Conservation (phyloP, 495 filamentous ascomycete genomes). For the Penicillium canariense region DNA sequence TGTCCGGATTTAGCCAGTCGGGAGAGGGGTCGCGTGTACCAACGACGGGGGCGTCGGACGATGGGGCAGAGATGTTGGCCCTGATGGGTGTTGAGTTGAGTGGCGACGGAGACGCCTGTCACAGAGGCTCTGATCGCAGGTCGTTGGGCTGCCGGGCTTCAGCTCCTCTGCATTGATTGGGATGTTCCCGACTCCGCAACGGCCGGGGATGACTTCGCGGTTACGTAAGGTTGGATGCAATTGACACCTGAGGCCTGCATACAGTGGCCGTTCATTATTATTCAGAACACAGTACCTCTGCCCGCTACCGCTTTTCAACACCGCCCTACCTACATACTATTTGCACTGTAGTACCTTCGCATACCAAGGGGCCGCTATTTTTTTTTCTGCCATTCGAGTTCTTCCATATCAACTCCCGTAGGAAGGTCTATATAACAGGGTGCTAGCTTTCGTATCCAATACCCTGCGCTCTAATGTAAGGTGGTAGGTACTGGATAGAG, state of each 20-base stretch:
- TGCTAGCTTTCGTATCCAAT: too few species aligned
- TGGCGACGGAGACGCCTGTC: background rate
- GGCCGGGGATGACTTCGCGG: conserved; percentile 11
- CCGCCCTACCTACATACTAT: too few species aligned
- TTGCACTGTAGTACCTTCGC: too few species aligned
- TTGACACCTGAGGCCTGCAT: background rate
- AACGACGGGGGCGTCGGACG: background rate
- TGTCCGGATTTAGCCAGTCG: conserved; percentile 4
- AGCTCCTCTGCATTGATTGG: background rate
- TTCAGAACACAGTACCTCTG: too few species aligned
- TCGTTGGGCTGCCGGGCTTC: background rate
- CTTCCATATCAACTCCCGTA: too few species aligned
- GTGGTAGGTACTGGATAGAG: too few species aligned
- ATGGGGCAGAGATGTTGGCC: background rate
- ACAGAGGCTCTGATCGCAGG: background rate
- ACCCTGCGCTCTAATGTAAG: too few species aligned
- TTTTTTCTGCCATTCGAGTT: too few species aligned
- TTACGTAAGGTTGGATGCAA: conserved; percentile 12
- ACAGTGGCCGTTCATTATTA: too few species aligned
- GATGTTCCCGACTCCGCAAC: conserved; percentile 15
- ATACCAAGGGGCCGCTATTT: too few species aligned
- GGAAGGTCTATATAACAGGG: too few species aligned
- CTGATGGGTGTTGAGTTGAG: background rate
- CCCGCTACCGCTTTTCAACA: too few species aligned
- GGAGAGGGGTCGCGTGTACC: conserved; percentile 6